phyloP scores from a whole-genome alignment of 345 rosid genomes.

The Hibiscus mutabilis region DNA sequence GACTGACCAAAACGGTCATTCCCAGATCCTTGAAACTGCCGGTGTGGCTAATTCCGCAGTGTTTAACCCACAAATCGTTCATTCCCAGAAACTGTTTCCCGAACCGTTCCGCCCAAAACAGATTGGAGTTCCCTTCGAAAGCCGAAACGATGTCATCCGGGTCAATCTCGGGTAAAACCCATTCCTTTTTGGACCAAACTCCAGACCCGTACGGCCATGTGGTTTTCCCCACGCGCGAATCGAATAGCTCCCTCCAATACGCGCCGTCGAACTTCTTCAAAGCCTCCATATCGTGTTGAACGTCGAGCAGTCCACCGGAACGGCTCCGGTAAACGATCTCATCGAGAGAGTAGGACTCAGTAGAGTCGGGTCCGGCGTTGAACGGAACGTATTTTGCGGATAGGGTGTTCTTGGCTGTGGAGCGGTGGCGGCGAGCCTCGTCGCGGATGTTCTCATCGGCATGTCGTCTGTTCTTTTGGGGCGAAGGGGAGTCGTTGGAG shows the following conservation, averaged over 20 bases:
- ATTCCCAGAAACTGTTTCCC: slow-evolving; percentile 67
- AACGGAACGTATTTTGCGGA: slow-evolving; percentile 67
- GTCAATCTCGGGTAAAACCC: slow-evolving; percentile 81
- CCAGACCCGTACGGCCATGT: slow-evolving; percentile 88
- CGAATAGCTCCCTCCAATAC: slow-evolving; percentile 72
- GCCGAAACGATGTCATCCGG: slow-evolving; percentile 79
- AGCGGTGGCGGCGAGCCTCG: slow-evolving; percentile 57
- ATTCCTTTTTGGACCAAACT: slow-evolving; percentile 89
- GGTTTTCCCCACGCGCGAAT: slow-evolving; percentile 76
- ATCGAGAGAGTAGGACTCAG: slow-evolving; percentile 72
- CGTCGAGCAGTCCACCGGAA: slow-evolving; percentile 75
- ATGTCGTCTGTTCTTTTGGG: slow-evolving; percentile 32
- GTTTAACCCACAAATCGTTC: slow-evolving; percentile 91
- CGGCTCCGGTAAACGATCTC: slow-evolving; percentile 81
- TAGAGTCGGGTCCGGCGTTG: slow-evolving; percentile 41
- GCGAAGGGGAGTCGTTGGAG: slow-evolving; percentile 19
- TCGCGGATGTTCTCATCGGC: slow-evolving; percentile 52
- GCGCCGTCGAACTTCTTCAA: slow-evolving; percentile 56
- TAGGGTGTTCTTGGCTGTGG: slow-evolving; percentile 28
- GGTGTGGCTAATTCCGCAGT: slow-evolving; percentile 84
- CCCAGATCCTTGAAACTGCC: slow-evolving; percentile 94
- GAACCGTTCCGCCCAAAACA: slow-evolving; percentile 85
- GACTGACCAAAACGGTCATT: slow-evolving; percentile 88
- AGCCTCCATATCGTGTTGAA: slow-evolving; percentile 73
- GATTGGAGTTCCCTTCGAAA: slow-evolving; percentile 83